phyloP scores from a whole-genome alignment of 1,139 yeast species.

The Oligophagozyma castellii region DNA sequence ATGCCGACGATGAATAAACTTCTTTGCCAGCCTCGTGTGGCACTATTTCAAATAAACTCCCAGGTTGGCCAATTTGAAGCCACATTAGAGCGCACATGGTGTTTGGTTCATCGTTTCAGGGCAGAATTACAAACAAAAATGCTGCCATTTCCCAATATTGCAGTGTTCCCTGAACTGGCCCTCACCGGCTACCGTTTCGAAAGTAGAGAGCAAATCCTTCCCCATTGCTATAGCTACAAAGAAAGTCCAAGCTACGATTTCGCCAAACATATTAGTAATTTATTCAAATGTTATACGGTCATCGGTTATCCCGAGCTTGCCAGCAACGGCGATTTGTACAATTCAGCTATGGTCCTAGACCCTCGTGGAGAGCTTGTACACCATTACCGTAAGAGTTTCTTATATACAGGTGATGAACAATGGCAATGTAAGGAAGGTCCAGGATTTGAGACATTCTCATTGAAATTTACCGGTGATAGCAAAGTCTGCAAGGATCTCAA shows the following conservation, averaged over 20 bases:
- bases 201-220: conserved; percentile 37
- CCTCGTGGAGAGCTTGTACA: conserved; percentile 45
- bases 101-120: conserved; percentile 14
- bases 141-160: conserved; percentile 36
- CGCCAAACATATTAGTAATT: conserved; percentile 41
- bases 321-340: conserved; percentile 34
- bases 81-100: conserved; percentile 37
- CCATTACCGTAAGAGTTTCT: conserved; percentile 65
- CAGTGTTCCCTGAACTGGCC: conserved; percentile 75
- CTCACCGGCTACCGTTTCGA: conserved; percentile 73
- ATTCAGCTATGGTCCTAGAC: conserved; percentile 56
- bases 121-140: conserved; percentile 6
- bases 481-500: conserved; percentile 2
- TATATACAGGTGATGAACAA: conserved; percentile 64
- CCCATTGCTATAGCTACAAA: conserved; percentile 39
- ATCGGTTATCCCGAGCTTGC: conserved; percentile 68
- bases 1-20: conserved; percentile 4
- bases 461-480: conserved; percentile 10
- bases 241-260: conserved; percentile 38
- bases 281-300: conserved; percentile 51
- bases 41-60: conserved; percentile 60
- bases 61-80: conserved; percentile 43
- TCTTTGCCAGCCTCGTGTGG: conserved; percentile 37
- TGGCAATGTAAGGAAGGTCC: conserved; percentile 78
- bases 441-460: conserved; percentile 31